These are phyloP conservation scores for Batkoa obscura DNA, from an alignment of 371 early-diverging fungal species.

Conservation along the genomic window DNA sequence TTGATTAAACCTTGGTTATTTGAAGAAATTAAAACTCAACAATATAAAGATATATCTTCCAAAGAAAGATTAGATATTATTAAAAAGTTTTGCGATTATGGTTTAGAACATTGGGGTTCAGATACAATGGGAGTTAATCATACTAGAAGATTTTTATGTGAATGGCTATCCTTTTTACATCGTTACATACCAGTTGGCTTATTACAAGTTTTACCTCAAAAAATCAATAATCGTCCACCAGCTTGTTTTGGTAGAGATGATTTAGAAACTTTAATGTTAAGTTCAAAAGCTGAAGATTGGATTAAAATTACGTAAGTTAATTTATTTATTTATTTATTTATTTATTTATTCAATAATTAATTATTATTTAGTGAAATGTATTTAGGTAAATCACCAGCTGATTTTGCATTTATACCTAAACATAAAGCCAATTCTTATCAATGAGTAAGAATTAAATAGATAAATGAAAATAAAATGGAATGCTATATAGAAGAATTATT, in stretches of 20 bases:
- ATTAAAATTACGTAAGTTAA: constrained; percentile 42
- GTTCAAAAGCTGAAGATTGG: constrained; percentile 66
- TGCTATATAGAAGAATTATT: too few relatives aligned
- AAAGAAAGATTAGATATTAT: constrained; percentile 81
- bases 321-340: background rate
- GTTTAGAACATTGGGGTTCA: constrained; percentile 89
- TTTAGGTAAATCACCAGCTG: constrained; percentile 66
- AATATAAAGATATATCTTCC: constrained; percentile 80
- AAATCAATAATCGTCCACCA: constrained; percentile 81
- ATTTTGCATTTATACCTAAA: constrained; percentile 78
- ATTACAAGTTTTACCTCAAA: constrained; percentile 73
- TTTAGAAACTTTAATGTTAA: constrained; percentile 86
- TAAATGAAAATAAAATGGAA: too few relatives aligned
- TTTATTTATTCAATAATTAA: background rate
- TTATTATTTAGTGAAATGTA: constrained; percentile 35
- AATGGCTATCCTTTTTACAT: constrained; percentile 78
- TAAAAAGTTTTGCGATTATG: constrained; percentile 59
- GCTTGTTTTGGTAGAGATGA: constrained; percentile 74
- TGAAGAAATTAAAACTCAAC: constrained; percentile 73
- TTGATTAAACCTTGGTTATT: constrained; percentile 94
- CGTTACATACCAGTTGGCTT: constrained; percentile 82
- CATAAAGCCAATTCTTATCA: constrained; percentile 74
- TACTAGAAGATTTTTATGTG: constrained; percentile 74
- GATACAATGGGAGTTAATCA: constrained; percentile 74
- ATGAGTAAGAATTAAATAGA: too few relatives aligned